These are phyloP conservation scores for Cytospora chrysosperma DNA, from an alignment of 2,329 filamentous ascomycete species.

Conservation along the genomic window DNA sequence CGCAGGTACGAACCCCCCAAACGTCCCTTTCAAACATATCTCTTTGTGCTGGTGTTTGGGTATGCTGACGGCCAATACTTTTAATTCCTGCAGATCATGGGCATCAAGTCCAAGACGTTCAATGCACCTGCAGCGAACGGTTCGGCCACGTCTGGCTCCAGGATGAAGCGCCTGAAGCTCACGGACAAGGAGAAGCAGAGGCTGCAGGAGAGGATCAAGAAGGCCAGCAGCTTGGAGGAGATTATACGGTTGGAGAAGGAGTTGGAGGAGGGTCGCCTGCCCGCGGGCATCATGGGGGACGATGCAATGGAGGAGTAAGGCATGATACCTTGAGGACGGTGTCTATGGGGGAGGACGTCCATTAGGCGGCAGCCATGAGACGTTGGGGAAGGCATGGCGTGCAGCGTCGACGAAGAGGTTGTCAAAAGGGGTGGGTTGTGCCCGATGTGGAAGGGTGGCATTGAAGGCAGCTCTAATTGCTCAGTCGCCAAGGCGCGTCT, in stretches of 20 bases:
- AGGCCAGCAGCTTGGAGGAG: slow-evolving; percentile 85
- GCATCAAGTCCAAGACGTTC: slow-evolving; percentile 76
- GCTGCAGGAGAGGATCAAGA: slow-evolving; percentile 82
- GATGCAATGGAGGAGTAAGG: slow-evolving; percentile 63
- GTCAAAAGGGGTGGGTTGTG: not conserved
- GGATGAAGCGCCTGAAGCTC: slow-evolving; percentile 76
- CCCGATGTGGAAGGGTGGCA: not conserved
- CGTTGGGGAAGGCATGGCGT: not conserved
- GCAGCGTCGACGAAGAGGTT: not conserved
- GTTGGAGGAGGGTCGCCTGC: slow-evolving; percentile 83
- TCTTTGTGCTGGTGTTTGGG: not conserved
- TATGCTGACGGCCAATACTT: slow-evolving; percentile 12
- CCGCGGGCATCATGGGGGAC: slow-evolving; percentile 59
- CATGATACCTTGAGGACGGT: slow-evolving; percentile 39
- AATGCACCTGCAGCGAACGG: slow-evolving; percentile 52
- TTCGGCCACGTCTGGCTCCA: slow-evolving; percentile 47
- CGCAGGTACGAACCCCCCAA: slow-evolving; percentile 49
- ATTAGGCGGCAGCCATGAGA: not conserved
- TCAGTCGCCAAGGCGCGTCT: not conserved
- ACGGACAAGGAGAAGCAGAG: slow-evolving; percentile 85
- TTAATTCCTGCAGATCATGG: slow-evolving; percentile 63
- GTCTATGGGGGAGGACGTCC: slow-evolving; percentile 44
- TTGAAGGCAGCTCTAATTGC: not conserved
- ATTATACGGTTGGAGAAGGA: slow-evolving; percentile 90
- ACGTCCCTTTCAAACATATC: not conserved